Conservation (phyloP, 2,329 filamentous ascomycete genomes). For the Triangularia verruculosa region DNA sequence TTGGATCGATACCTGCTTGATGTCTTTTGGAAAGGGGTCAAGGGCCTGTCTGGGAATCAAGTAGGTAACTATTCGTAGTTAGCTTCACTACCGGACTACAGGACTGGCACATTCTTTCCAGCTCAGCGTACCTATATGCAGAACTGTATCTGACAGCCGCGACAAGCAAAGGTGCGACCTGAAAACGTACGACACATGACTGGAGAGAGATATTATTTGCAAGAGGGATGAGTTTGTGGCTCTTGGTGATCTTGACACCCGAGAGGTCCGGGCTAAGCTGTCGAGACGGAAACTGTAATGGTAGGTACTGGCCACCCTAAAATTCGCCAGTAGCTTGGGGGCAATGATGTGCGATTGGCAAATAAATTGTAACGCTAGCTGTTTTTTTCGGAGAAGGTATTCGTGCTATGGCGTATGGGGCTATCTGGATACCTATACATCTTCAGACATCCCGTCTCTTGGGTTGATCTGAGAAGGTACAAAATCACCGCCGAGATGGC, state of each 20-base stretch:
- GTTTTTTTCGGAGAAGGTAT: no score
- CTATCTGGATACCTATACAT: no score
- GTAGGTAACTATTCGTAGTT: no score
- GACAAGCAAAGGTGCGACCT: constrained; percentile 26
- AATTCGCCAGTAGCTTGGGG: no score
- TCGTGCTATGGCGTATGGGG: no score
- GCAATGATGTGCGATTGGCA: no score
- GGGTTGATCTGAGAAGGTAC: no score
- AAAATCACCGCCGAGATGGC: no score
- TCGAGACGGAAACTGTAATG: not conserved
- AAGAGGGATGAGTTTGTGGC: not conserved
- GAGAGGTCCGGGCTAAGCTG: not conserved
- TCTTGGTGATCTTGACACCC: not conserved
- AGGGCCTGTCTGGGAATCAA: constrained; percentile 29
- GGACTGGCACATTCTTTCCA: not conserved
- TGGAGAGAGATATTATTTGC: not conserved
- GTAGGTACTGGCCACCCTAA: no score
- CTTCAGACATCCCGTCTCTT: no score
- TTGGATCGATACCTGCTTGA: constrained; percentile 27
- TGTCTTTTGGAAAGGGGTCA: constrained; percentile 26
- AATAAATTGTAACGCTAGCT: no score
- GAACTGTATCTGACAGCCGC: constrained; percentile 27
- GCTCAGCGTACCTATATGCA: constrained; percentile 25
- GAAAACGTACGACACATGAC: constrained; percentile 29
- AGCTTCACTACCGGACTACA: not conserved